Evolutionary conservation across 306 rosid species (phyloP).

Genomic region (Gastrolobium bilobum): DNA sequence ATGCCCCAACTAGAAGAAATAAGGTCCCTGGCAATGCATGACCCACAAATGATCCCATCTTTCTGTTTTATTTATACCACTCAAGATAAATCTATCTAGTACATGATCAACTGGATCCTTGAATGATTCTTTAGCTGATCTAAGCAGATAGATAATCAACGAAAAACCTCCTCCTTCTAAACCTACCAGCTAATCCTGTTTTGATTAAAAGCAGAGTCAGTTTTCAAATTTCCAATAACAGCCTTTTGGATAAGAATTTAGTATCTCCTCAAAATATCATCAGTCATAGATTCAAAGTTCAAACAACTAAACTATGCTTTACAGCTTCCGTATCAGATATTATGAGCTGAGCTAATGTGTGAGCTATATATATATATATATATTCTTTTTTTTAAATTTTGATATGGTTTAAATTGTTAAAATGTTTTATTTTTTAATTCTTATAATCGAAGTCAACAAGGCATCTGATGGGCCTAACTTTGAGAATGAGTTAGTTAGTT

Average conservation of each 20-base stretch:
- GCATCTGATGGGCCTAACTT: neutral
- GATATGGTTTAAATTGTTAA: neutral
- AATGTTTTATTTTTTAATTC: neutral
- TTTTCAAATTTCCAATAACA: slow-evolving; percentile 14
- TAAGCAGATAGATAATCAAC: slow-evolving; percentile 23
- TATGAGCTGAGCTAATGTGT: neutral
- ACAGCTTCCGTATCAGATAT: neutral
- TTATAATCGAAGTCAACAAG: neutral
- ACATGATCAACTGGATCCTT: slow-evolving; percentile 16
- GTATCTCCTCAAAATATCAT: neutral
- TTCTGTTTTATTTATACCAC: slow-evolving; percentile 3
- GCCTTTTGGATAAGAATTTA: neutral
- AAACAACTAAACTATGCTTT: slow-evolving; percentile 7
- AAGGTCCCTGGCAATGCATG: slow-evolving; percentile 85
- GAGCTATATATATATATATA: neutral
- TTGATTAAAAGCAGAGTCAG: slow-evolving; percentile 5
- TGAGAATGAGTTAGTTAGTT: too few relatives aligned
- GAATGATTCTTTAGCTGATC: slow-evolving; percentile 19
- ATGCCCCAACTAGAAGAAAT: slow-evolving; percentile 79
- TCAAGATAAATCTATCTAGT: neutral
- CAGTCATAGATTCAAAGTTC: slow-evolving; percentile 1
- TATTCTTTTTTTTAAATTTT: too few relatives aligned
- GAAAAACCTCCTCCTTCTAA: slow-evolving; percentile 16
- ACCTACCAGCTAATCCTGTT: slow-evolving; percentile 33
- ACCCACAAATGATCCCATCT: slow-evolving; percentile 91